phyloP scores from a whole-genome alignment of 2,329 filamentous ascomycete species.

The Scedosporium boydii region DNA sequence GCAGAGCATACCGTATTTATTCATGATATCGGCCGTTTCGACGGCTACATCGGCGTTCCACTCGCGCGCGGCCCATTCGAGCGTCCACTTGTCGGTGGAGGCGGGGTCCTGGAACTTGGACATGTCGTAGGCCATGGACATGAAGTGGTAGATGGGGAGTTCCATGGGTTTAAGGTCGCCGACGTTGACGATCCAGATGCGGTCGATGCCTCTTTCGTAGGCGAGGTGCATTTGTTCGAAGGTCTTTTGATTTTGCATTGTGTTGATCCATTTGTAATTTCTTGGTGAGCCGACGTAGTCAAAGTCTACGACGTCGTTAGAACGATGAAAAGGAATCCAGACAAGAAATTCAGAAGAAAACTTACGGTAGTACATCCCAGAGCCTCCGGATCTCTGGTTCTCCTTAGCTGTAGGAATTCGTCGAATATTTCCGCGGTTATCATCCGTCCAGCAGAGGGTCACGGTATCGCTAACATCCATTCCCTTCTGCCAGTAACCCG shows the following conservation, averaged over 20 bases:
- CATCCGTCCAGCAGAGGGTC: constrained; percentile 53
- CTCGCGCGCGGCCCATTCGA: constrained; percentile 45
- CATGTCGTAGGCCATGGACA: constrained; percentile 59
- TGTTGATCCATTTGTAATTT: constrained; percentile 53
- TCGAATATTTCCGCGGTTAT: constrained; percentile 53
- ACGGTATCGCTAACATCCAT: constrained; percentile 52
- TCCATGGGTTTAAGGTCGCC: constrained; percentile 57
- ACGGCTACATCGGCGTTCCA: constrained; percentile 40
- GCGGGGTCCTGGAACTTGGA: constrained; percentile 39
- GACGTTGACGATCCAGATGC: constrained; percentile 61
- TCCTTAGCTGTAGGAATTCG: constrained; percentile 50
- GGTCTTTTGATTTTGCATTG: constrained; percentile 50
- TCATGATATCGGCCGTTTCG: constrained; percentile 43
- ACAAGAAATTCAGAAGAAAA: constrained; percentile 25
- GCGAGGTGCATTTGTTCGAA: constrained; percentile 51
- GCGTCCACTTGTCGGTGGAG: constrained; percentile 45
- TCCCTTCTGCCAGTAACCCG: constrained; percentile 46
- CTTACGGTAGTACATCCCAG: constrained; percentile 52
- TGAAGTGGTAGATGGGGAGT: constrained; percentile 57
- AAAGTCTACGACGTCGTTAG: constrained; percentile 21
- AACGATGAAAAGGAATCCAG: neutral
- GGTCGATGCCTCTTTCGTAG: constrained; percentile 45
- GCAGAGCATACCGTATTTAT: constrained; percentile 28
- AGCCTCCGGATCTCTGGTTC: constrained; percentile 46
- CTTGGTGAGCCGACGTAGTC: constrained; percentile 40